These are phyloP conservation scores for Scytalidium sp. DNA, from an alignment of 2,329 filamentous ascomycete species.

Conservation along the genomic window DNA sequence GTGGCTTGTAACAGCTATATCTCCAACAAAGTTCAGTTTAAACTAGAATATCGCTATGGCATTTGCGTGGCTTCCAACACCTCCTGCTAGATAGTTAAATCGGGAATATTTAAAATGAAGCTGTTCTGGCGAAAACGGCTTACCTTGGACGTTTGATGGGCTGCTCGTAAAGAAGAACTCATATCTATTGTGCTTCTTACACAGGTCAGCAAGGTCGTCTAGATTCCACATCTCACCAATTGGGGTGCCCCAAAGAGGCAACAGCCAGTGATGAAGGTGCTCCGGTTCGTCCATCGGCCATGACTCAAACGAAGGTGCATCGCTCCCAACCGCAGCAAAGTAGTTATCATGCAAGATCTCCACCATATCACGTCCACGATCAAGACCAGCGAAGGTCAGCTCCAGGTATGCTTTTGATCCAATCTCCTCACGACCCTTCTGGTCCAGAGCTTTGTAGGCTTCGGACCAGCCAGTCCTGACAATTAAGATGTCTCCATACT, in stretches of 20 bases:
- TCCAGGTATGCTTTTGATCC: constrained; percentile 25
- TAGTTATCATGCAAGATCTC: constrained; percentile 30
- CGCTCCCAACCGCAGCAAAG: constrained; percentile 36
- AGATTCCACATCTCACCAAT: constrained; percentile 17
- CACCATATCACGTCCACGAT: constrained; percentile 38
- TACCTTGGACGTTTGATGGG: constrained; percentile 48
- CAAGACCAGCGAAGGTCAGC: constrained; percentile 38
- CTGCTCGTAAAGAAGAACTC: constrained; percentile 58
- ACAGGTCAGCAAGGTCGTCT: constrained; percentile 48
- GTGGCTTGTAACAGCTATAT: too few species aligned
- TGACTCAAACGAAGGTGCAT: constrained; percentile 34
- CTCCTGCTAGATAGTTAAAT: constrained; percentile 38
- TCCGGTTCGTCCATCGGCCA: constrained; percentile 6
- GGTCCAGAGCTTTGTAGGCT: constrained; percentile 23
- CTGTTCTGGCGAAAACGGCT: constrained; percentile 12
- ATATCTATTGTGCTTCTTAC: constrained; percentile 48
- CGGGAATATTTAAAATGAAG: constrained; percentile 16
- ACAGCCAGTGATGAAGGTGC: constrained; percentile 13
- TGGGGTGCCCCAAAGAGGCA: constrained; percentile 14
- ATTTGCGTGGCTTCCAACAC: constrained; percentile 44
- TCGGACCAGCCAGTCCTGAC: neutral
- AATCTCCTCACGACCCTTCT: constrained; percentile 21
- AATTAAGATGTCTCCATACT: neutral
- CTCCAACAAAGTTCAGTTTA: too few species aligned
- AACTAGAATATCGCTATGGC: constrained; percentile 36